These are phyloP conservation scores for Populus hybrid DNA, from an alignment of 441 rosid genomes.

Conservation along the genomic window DNA sequence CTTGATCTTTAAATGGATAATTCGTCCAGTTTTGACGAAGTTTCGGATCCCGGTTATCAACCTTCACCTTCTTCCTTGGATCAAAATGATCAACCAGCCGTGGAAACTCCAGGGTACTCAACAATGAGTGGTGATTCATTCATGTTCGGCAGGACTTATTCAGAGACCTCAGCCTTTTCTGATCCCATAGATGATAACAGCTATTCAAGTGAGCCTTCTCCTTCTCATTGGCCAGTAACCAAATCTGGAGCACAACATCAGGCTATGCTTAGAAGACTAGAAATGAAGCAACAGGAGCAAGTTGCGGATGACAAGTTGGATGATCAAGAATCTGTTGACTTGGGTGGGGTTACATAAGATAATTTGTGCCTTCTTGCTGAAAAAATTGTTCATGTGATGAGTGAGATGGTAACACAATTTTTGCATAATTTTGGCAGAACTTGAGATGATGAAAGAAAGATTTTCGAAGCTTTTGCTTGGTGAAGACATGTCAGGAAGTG, in stretches of 20 bases:
- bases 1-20: slow-evolving; percentile 37
- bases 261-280: slow-evolving; percentile 25
- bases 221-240: slow-evolving; percentile 51
- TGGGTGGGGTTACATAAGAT: slow-evolving; percentile 37
- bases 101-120: slow-evolving; percentile 61
- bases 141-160: slow-evolving; percentile 51
- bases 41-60: slow-evolving; percentile 46
- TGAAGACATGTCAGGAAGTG: slow-evolving; percentile 98
- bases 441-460: slow-evolving; percentile 95
- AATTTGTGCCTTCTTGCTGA: not conserved
- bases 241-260: slow-evolving; percentile 30
- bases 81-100: slow-evolving; percentile 43
- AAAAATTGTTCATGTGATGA: not conserved
- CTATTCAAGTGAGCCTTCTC: slow-evolving; percentile 66
- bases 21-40: slow-evolving; percentile 42
- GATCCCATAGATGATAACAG: slow-evolving; percentile 55
- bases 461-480: slow-evolving; percentile 89
- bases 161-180: slow-evolving; percentile 60
- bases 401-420: not conserved
- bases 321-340: slow-evolving; percentile 40
- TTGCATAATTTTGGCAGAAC: slow-evolving; percentile 35
- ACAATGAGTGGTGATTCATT: slow-evolving; percentile 62
- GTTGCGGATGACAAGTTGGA: slow-evolving; percentile 36
- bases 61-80: slow-evolving; percentile 55
- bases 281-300: slow-evolving; percentile 32